Percentiles rank a stretch among this genome's conserved stretches.
Conservation (phyloP, 164 flowering plant genomes). For the Vitis cinerea region DNA sequence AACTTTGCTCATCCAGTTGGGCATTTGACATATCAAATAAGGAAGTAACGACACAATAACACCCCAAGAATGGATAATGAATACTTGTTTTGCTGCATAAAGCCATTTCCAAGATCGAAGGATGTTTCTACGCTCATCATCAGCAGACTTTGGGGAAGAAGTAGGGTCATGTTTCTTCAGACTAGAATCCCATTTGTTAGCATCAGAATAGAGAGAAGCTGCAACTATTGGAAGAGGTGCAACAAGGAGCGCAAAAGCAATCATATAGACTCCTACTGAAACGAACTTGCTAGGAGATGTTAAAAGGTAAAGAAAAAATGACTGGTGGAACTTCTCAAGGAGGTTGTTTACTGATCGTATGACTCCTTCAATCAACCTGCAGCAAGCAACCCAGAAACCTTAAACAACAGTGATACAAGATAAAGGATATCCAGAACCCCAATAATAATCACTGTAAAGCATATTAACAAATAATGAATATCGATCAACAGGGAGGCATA, state of each 20-base stretch:
- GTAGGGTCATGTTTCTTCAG: constrained; percentile 10
- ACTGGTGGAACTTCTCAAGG: constrained; percentile 97
- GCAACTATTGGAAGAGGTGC: constrained; percentile 91
- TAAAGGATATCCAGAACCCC: neutral
- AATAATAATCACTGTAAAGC: neutral
- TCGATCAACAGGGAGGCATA: neutral
- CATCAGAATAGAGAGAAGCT: constrained; percentile 69
- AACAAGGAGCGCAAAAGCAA: constrained; percentile 74
- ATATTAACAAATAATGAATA: neutral
- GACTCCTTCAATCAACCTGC: constrained; percentile 92
- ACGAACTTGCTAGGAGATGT: constrained; percentile 80
- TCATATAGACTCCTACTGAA: constrained; percentile 97
- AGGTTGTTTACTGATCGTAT: constrained; percentile 89
- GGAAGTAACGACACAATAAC: constrained; percentile 67
- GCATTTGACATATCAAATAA: constrained; percentile 54
- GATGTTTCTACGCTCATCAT: constrained; percentile 13
- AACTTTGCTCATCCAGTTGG: constrained; percentile 14
- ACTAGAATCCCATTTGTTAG: constrained; percentile 17
- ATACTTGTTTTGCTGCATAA: constrained; percentile 68
- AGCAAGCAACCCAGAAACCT: constrained; percentile 12
- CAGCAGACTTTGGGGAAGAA: constrained; percentile 9
- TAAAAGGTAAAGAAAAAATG: constrained; percentile 86
- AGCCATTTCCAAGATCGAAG: constrained; percentile 81
- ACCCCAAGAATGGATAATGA: constrained; percentile 74
- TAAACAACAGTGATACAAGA: neutral